phyloP scores from a whole-genome alignment of 1,284 basidiomycete genomes.

The Lentinula novae-zelandiae region DNA sequence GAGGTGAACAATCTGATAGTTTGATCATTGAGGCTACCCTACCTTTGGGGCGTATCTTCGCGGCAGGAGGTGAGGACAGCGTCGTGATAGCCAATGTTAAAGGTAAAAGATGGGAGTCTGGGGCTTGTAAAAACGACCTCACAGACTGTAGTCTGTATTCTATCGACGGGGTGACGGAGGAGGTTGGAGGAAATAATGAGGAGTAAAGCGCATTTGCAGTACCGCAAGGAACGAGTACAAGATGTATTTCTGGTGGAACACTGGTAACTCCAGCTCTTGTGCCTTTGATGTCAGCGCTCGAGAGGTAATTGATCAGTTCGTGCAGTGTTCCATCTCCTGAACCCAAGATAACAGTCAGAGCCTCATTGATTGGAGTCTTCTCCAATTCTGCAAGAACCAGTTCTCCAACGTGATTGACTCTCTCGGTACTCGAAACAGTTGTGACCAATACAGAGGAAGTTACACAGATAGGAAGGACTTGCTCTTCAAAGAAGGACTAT shows the following conservation, averaged over 20 bases:
- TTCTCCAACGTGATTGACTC: conserved; percentile 55
- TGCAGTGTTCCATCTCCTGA: conserved; percentile 92
- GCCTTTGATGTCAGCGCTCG: conserved; percentile 28
- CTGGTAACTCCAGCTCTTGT: conserved; percentile 10
- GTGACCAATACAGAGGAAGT: conserved; percentile 32
- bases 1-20: not conserved
- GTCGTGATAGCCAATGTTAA: conserved; percentile 60
- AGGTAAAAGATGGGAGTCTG: conserved; percentile 29
- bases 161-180: conserved; percentile 8
- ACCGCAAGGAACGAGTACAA: conserved; percentile 74
- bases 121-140: conserved; percentile 36
- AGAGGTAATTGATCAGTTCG: conserved; percentile 71
- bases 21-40: not conserved
- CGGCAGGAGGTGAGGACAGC: conserved; percentile 32
- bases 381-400: conserved; percentile 42
- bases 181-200: conserved; percentile 49
- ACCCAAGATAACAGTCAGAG: conserved; percentile 56
- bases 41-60: conserved; percentile 21
- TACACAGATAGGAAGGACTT: conserved; percentile 65
- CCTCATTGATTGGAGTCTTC: conserved; percentile 17
- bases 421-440: conserved; percentile 48
- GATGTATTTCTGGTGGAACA: conserved; percentile 25
- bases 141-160: conserved; percentile 55
- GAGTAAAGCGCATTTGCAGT: conserved; percentile 94
- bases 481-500: conserved; percentile 45